Percentiles rank a stretch among this genome's conserved stretches.
Evolutionary conservation across 2,329 filamentous ascomycete species (phyloP).

Genomic region (Fusarium sp.): DNA sequence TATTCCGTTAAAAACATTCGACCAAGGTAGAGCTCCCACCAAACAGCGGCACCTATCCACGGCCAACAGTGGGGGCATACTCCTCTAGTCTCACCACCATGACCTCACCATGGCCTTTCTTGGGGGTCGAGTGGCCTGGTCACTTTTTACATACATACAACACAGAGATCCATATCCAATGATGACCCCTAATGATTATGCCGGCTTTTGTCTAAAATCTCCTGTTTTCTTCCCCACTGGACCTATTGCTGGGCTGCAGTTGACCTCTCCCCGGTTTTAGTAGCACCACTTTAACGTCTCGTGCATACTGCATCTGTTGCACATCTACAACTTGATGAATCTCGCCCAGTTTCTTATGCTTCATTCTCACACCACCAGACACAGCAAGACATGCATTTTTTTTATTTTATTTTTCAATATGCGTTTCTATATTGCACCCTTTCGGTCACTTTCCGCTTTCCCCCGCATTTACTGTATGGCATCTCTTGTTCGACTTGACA

Average conservation of each 20-base stretch:
- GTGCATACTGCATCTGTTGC: slow-evolving; percentile 16
- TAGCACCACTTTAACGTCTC: slow-evolving; percentile 28
- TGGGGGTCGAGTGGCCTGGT: slow-evolving; percentile 11
- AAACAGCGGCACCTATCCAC: slow-evolving; percentile 16
- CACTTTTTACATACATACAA: slow-evolving; percentile 9
- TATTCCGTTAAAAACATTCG: slow-evolving; percentile 34
- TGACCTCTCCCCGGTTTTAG: slow-evolving; percentile 20
- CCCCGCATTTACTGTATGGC: slow-evolving; percentile 8
- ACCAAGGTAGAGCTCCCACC: slow-evolving; percentile 27
- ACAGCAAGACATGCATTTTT: slow-evolving; percentile 2
- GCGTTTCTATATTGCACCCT: neutral
- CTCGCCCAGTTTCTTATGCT: slow-evolving; percentile 4
- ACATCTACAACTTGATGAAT: slow-evolving; percentile 12
- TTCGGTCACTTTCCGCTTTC: slow-evolving; percentile 36
- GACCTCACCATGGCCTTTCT: slow-evolving; percentile 41
- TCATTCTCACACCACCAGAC: slow-evolving; percentile 19
- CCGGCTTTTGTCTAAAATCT: neutral
- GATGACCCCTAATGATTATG: neutral
- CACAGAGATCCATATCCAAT: slow-evolving; percentile 2
- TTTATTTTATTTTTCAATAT: neutral
- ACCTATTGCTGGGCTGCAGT: slow-evolving; percentile 1
- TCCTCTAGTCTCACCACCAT: slow-evolving; percentile 42
- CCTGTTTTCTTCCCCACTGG: slow-evolving; percentile 1
- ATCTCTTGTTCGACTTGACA: neutral
- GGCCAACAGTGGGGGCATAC: slow-evolving; percentile 31